phyloP scores from a whole-genome alignment of 1,284 basidiomycete species.

The Cutaneotrichosporon curvatum region DNA sequence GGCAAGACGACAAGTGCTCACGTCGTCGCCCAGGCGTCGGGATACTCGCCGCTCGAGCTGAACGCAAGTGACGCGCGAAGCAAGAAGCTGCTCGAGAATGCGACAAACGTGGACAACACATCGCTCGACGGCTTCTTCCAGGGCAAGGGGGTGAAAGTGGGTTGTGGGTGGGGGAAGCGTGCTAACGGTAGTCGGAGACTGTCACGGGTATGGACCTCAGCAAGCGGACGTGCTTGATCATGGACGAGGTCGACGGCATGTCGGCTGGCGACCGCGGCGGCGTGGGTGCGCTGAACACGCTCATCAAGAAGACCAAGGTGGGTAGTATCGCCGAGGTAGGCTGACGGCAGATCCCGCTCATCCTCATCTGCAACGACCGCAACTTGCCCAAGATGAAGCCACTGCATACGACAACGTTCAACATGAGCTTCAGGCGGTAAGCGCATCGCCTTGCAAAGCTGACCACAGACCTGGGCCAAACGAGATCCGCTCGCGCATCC shows the following conservation, averaged over 20 bases:
- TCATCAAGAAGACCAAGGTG: slow-evolving; percentile 92
- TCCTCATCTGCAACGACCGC: slow-evolving; percentile 93
- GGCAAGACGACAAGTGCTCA: slow-evolving; percentile 98
- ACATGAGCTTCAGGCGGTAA: slow-evolving; percentile 68
- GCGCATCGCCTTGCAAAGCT: slow-evolving; percentile 16
- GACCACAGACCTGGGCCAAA: slow-evolving; percentile 61
- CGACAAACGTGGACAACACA: slow-evolving; percentile 77
- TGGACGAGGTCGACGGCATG: slow-evolving; percentile 99
- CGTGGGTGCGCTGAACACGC: slow-evolving; percentile 79
- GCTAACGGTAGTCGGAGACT: slow-evolving; percentile 53
- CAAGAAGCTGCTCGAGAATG: slow-evolving; percentile 93
- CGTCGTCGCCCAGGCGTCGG: slow-evolving; percentile 77
- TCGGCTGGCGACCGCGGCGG: slow-evolving; percentile 94
- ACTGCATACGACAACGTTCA: slow-evolving; percentile 64
- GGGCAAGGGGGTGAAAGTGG: slow-evolving; percentile 53
- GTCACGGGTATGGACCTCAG: slow-evolving; percentile 65
- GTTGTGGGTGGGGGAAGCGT: too few species aligned
- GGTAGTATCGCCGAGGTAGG: slow-evolving; percentile 1
- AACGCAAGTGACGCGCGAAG: slow-evolving; percentile 94
- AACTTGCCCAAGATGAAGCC: slow-evolving; percentile 86
- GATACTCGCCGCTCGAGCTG: slow-evolving; percentile 86
- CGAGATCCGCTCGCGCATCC: slow-evolving; percentile 71
- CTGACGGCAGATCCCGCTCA: slow-evolving; percentile 72
- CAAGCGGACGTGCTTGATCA: slow-evolving; percentile 79
- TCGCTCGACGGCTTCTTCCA: slow-evolving; percentile 82